Evolutionary conservation across 768 basidiomycete genomes (phyloP), one percentile per base, ranked within the genome.

Genomic region (Candolleomyces eurysporus): DNA sequence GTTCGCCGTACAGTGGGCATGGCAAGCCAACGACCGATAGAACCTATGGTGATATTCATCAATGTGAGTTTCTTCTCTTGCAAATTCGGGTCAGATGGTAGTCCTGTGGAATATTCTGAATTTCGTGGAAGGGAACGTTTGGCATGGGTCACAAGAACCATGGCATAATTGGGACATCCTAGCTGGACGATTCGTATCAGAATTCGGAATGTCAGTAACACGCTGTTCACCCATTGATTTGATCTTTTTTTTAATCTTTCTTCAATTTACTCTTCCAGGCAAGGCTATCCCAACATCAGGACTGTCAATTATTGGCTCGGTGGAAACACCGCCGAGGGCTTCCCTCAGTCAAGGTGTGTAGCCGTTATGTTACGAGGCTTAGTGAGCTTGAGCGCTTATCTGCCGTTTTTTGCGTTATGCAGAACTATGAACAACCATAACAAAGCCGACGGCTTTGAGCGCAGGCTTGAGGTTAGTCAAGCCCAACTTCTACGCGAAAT

Each of bases 161-260:
- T 98, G 95, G 92, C 86, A 91, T 64, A 92, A 96, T 61, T 98
- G 95, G 94, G 93, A 96, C 67, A 85, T 84, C 52, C 81, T 98
- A 16, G 81, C 91, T 0, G 95, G 94, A 45, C 86, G 96, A 40
- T 98, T 98, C 75, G 92, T 98, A 30, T 94, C 92, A 7, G 95
- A 97, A 72, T 96, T 96, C 65, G 94, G 94, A 65, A 96, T 96
- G 93, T 90, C 69, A 61, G 84, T 26, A 26, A 26, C 26, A 26
- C 26, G 26, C 26, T 26, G 26, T 26, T 26, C 26, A 26, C 71
- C 22, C 42, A 19, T 50, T 30, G 16, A 19, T 26, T 13, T 31
- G 19, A 9, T 21, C 36, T 26, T 26, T 26, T 26, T 26, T 26
- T 26, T 2, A 26, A 26, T 26, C 26, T 26, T 26, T 26, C 26